Evolutionary conservation across 225 moss, liverwort and hornwort genomes (phyloP).

Genomic region (Sphagnum tenellum): DNA sequence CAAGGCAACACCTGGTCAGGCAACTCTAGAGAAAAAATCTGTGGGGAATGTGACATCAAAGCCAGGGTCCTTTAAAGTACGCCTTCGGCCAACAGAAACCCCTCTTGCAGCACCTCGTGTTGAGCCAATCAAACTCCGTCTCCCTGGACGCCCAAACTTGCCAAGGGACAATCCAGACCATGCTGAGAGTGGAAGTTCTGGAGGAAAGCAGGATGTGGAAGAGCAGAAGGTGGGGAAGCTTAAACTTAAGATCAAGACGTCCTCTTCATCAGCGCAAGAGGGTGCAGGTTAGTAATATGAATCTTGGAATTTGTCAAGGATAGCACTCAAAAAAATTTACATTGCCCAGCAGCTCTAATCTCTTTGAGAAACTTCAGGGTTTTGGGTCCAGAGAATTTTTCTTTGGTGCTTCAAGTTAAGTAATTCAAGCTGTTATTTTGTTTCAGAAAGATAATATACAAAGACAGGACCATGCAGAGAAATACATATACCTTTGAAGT

Average conservation of each 20-base stretch:
- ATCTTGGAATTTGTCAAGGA: too few species aligned
- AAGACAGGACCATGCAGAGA: too few species aligned
- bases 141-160: constrained; percentile 17
- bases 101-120: constrained; percentile 17
- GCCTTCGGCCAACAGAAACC: constrained; percentile 31
- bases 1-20: constrained; percentile 30
- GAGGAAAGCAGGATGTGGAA: constrained; percentile 38
- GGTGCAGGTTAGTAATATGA: constrained; percentile 23
- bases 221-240: constrained; percentile 53
- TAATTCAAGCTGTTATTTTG: too few species aligned
- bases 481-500: too few species aligned
- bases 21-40: constrained; percentile 40
- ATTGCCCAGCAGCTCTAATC: too few species aligned
- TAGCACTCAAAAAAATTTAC: too few species aligned
- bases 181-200: constrained; percentile 61
- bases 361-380: too few species aligned
- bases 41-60: constrained; percentile 17
- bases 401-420: too few species aligned
- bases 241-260: constrained; percentile 49
- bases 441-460: too few species aligned
- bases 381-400: too few species aligned
- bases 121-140: constrained; percentile 15
- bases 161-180: constrained; percentile 50
- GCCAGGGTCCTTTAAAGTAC: constrained; percentile 41
- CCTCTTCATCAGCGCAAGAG: constrained; percentile 33